Base-by-base conservation (phyloP, 2,329 filamentous ascomycete species). In the Fusarium sp. region DNA sequence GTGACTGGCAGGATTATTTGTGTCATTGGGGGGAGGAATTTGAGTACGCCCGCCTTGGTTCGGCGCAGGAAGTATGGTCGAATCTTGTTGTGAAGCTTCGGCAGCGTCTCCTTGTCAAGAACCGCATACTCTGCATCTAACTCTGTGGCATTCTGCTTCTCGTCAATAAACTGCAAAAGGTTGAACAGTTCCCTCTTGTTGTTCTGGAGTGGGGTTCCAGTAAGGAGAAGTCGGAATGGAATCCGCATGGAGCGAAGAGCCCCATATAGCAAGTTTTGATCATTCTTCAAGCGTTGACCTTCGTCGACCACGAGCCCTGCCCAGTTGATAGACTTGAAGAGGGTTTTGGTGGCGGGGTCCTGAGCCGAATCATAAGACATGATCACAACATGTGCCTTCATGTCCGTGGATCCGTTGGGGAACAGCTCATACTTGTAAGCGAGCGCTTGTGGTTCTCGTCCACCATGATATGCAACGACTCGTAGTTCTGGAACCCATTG, bases 1-100 rank as follows among this genome's bases (percentile, higher is more conserved):
- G 92, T 94, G n/a, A 99, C 90, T 0, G 96, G 96, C 6, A 99
- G 81, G 64, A 99, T 98, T 71, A 99, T 94, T 74, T 98, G 95
- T 2, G 92, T 91, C 88, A 99, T 94, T 0, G 95, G 90, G 1
- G 96, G 96, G 11, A 99, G 82, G 78, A 97, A 97, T 37, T 92
- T 95, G 51, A 99, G 83, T 0, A 97, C 95, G 63, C 95, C 90
- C 14, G 90, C 90, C 77, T 99, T 99, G 4, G 96, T 98, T 42
- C 96, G 90, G 45, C 88, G 82, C 23, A 90, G 77, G 67, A 90
- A 90, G 70, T 89, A 90, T 0, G 88, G 88, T 4, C 93, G 88
- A 63, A 98, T 96, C 74, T 94, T 86, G 4, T 91, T 87, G 73
- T 98, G 96, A 1, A 99, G 82, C 76, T 92, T 85, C 0, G 87